A percentile compares a stretch with the other conserved stretches of the same genome.
phyloP scores from a whole-genome alignment of 305 asterid genomes.

The Plantago lanceolata region DNA sequence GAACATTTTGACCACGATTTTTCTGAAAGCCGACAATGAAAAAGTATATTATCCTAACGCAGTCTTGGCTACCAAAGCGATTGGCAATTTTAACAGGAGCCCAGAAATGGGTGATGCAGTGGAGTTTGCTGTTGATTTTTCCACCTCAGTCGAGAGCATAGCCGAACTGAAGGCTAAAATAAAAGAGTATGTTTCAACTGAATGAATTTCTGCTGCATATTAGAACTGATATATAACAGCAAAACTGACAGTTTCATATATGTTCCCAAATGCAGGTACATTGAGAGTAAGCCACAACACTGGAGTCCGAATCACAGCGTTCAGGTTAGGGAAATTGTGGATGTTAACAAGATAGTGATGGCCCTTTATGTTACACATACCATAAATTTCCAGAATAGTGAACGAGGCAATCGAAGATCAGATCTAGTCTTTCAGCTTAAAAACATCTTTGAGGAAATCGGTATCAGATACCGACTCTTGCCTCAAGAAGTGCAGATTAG shows the following conservation, averaged over 20 bases:
- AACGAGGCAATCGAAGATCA: conserved; percentile 48
- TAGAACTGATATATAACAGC: neutral
- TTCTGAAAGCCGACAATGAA: conserved; percentile 50
- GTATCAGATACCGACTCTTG: conserved; percentile 48
- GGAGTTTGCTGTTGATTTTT: conserved; percentile 53
- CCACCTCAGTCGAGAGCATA: conserved; percentile 49
- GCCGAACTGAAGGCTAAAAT: conserved; percentile 45
- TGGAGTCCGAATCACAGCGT: conserved; percentile 59
- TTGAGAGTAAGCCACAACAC: conserved; percentile 53
- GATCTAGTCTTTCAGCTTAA: conserved; percentile 50
- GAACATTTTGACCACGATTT: conserved; percentile 63
- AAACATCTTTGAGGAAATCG: conserved; percentile 47
- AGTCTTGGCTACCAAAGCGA: conserved; percentile 43
- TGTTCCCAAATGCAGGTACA: conserved; percentile 34
- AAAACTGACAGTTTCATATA: neutral
- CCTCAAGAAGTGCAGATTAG: conserved; percentile 57
- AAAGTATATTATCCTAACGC: conserved; percentile 64
- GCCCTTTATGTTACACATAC: conserved; percentile 54
- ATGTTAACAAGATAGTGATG: conserved; percentile 64
- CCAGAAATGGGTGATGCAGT: conserved; percentile 67
- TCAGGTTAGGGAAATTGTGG: conserved; percentile 51
- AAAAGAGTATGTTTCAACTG: conserved; percentile 40
- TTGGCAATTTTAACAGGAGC: conserved; percentile 62
- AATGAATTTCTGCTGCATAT: neutral
- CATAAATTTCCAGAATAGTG: conserved; percentile 53